These are phyloP conservation scores for Spiromastix sp. DNA, from an alignment of 2,329 filamentous ascomycete genomes.

Conservation along the genomic window DNA sequence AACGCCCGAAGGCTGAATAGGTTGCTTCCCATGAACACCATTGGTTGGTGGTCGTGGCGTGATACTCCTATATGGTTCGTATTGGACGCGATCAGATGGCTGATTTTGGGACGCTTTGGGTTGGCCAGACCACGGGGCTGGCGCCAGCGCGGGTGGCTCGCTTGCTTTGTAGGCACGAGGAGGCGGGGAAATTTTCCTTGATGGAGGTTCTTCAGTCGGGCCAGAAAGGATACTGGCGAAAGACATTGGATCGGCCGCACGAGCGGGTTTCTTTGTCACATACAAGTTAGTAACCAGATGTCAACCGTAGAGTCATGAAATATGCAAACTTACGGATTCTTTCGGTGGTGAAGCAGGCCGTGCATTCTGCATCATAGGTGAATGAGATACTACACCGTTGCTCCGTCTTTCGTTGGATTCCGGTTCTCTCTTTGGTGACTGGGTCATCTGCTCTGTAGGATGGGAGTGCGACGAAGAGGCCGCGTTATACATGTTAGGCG, in stretches of 20 bases:
- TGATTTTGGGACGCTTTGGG: slow-evolving; percentile 17
- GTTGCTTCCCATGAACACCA: slow-evolving; percentile 13
- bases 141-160: slow-evolving; percentile 17
- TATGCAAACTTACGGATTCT: slow-evolving; percentile 26
- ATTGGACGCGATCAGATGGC: slow-evolving; percentile 16
- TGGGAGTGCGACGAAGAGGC: slow-evolving; percentile 32
- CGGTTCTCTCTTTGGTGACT: slow-evolving; percentile 32
- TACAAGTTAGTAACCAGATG: slow-evolving; percentile 13
- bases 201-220: slow-evolving; percentile 50
- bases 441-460: slow-evolving; percentile 28
- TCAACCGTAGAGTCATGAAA: slow-evolving; percentile 2
- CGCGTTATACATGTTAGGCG: slow-evolving; percentile 22
- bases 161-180: slow-evolving; percentile 17
- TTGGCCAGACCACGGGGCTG: slow-evolving; percentile 22
- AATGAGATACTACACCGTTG: slow-evolving; percentile 21
- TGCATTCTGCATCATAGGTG: slow-evolving; percentile 22
- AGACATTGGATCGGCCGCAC: slow-evolving; percentile 81
- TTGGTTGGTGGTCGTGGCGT: slow-evolving; percentile 15
- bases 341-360: slow-evolving; percentile 27
- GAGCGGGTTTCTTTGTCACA: slow-evolving; percentile 52
- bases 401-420: slow-evolving; percentile 24
- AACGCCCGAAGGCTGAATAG: slow-evolving; percentile 17
- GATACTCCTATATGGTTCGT: slow-evolving; percentile 14
- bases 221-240: slow-evolving; percentile 90
- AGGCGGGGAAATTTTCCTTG: slow-evolving; percentile 40